Conservation (phyloP, 2,329 filamentous ascomycete genomes). For the Emmonsiellopsis sp. region DNA sequence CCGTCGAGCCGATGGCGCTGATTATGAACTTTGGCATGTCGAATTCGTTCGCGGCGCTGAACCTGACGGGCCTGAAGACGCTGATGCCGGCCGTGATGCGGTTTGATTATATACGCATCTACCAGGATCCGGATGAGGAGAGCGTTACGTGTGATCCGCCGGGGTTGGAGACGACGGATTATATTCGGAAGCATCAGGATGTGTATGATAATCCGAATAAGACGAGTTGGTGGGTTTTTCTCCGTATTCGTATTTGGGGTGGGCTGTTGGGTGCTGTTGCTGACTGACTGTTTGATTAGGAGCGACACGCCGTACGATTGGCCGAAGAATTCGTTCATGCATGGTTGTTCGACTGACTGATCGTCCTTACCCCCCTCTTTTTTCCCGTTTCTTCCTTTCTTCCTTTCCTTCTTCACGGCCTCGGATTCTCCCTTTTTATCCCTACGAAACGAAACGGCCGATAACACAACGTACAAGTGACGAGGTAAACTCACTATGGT, state of each 20-base stretch:
- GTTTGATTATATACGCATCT: slow-evolving; percentile 62
- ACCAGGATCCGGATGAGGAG: slow-evolving; percentile 52
- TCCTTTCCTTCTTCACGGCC: neutral
- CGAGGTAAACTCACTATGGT: too few relatives aligned
- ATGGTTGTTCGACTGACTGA: slow-evolving; percentile 38
- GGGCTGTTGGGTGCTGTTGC: neutral
- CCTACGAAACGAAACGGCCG: too few relatives aligned
- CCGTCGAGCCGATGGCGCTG: slow-evolving; percentile 58
- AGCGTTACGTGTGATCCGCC: slow-evolving; percentile 59
- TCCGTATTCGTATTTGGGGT: neutral
- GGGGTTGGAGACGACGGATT: slow-evolving; percentile 57
- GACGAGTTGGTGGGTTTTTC: slow-evolving; percentile 48
- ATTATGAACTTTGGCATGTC: slow-evolving; percentile 65
- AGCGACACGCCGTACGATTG: slow-evolving; percentile 45
- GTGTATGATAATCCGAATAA: slow-evolving; percentile 57
- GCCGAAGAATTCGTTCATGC: slow-evolving; percentile 54
- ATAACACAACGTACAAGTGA: too few relatives aligned
- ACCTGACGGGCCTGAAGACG: slow-evolving; percentile 46
- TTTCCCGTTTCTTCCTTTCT: slow-evolving; percentile 25
- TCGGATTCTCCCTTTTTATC: neutral
- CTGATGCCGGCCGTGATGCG: slow-evolving; percentile 57
- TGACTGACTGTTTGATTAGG: slow-evolving; percentile 24
- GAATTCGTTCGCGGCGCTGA: slow-evolving; percentile 53
- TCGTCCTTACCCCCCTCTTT: neutral
- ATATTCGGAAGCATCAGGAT: slow-evolving; percentile 54